phyloP scores from a whole-genome alignment of 2,329 filamentous ascomycete species.

The Xylaria hypoxylon region DNA sequence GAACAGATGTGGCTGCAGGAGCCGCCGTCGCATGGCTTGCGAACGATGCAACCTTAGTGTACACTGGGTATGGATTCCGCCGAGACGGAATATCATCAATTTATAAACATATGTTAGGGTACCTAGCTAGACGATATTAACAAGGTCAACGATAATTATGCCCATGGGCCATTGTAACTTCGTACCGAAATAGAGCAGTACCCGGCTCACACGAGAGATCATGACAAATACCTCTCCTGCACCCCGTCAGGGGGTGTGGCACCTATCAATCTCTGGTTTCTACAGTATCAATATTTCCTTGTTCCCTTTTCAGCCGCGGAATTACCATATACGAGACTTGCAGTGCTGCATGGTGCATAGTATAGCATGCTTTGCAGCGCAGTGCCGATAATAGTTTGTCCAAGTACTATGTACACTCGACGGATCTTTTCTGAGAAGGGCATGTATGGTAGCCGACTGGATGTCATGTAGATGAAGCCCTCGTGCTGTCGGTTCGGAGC shows the following conservation, averaged over 20 bases:
- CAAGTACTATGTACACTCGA: no score
- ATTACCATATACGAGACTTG: conserved; percentile 13
- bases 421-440: not conserved
- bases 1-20: conserved; percentile 43
- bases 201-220: conserved; percentile 12
- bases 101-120: conserved; percentile 10
- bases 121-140: not conserved
- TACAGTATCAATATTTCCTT: conserved; percentile 6
- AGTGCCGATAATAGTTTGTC: not conserved
- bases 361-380: not conserved
- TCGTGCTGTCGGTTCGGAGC: not conserved
- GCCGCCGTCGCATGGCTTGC: conserved; percentile 39
- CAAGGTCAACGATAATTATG: conserved; percentile 10
- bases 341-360: conserved; percentile 9
- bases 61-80: conserved; percentile 32
- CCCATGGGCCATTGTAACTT: conserved; percentile 1
- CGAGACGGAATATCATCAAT: conserved; percentile 15
- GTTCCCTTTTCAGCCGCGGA: conserved; percentile 12
- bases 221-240: conserved; percentile 28
- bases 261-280: conserved; percentile 23
- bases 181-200: conserved; percentile 15
- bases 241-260: conserved; percentile 24
- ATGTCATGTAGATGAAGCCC: conserved; percentile 7
- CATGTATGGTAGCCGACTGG: conserved; percentile 1
- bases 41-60: conserved; percentile 42